phyloP scores from a whole-genome alignment of 2,329 filamentous ascomycete species.

The Lojkania enalia region DNA sequence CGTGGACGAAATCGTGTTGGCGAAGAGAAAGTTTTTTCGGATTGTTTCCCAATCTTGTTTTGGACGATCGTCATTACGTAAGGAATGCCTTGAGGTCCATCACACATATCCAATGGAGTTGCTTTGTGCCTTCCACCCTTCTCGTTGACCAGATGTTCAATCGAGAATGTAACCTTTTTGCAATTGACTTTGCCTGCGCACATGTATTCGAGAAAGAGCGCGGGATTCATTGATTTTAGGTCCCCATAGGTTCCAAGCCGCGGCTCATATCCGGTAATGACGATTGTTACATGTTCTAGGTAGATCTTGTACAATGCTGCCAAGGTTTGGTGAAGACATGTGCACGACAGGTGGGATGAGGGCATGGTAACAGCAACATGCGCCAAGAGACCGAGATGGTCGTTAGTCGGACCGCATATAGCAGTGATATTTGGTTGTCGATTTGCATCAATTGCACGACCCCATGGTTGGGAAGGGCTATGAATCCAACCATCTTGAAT shows the following conservation, averaged over 20 bases:
- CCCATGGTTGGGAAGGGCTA: too few relatives aligned
- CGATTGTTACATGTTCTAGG: too few relatives aligned
- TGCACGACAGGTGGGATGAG: too few relatives aligned
- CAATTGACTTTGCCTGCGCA: constrained; percentile 7
- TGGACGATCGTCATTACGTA: constrained; percentile 11
- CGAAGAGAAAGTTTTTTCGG: constrained; percentile 10
- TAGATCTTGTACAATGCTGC: too few relatives aligned
- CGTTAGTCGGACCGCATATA: too few relatives aligned
- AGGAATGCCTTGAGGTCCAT: neutral
- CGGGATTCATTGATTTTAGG: constrained; percentile 1
- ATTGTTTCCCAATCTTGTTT: constrained; percentile 6
- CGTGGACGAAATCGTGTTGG: constrained; percentile 20
- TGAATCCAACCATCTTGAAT: too few relatives aligned
- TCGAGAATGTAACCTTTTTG: constrained; percentile 7
- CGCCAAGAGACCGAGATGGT: too few relatives aligned
- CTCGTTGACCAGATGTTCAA: constrained; percentile 4
- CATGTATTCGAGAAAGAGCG: constrained; percentile 2
- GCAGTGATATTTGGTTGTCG: too few relatives aligned
- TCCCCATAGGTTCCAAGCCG: constrained; percentile 3
- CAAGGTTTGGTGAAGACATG: too few relatives aligned
- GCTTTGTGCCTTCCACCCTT: constrained; percentile 3
- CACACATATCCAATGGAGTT: constrained; percentile 2
- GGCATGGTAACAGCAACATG: too few relatives aligned
- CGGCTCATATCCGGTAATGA: too few relatives aligned
- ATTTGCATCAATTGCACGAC: too few relatives aligned